Base-by-base conservation (phyloP, 2,329 filamentous ascomycete species). In the Rhytidhysteron rufulum region DNA sequence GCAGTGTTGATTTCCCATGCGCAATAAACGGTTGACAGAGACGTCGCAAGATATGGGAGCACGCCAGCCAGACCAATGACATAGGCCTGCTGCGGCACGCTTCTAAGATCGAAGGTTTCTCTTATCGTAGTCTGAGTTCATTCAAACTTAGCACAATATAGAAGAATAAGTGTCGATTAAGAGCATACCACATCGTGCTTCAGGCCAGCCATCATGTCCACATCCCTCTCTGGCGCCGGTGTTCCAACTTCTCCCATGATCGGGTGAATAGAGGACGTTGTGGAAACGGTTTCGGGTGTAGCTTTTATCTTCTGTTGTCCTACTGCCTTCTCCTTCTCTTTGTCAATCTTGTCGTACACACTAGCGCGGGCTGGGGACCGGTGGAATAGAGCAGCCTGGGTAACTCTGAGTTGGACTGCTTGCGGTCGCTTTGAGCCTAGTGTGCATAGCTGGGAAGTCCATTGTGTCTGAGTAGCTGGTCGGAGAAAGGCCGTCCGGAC, bases 1-100 rank as follows among this genome's bases (percentile, higher is more conserved):
- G 79, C 70, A 45, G 84, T 81, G 62, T 88, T 90, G 49, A 95
- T 80, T 56, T 93, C 82, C 77, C 83, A 95, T 3, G 87, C 81
- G 29, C 94, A 81, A 61, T 82, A 89, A 39, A 94, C 77, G 1
- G 90, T 95, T 24, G 86, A 80, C 3, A 90, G 59, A 0, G 89
- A 95, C 4, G 90, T 96, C 31, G 77, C 86, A 8, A 94, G 72
- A 67, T 95, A 96, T 4, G 72, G 72, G 13, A 75, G 49, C 3
- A 73, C 70, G 48, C 72, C 72, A n/a, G 72, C 72, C 44, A 75
- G 59, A 34, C 72, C 72, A 44, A 75, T 66, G 47, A 65, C 66
- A 53, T 70, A 71, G n/a, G 72, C 72, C 47, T 73, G 63, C 17
- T 56, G 61, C 13, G 72, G 72, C 8, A 75, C 72, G 10, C 63